Percentiles rank a stretch among this genome's conserved stretches.
phyloP scores from a whole-genome alignment of 2,329 filamentous ascomycete genomes.

The Tothia fuscella region DNA sequence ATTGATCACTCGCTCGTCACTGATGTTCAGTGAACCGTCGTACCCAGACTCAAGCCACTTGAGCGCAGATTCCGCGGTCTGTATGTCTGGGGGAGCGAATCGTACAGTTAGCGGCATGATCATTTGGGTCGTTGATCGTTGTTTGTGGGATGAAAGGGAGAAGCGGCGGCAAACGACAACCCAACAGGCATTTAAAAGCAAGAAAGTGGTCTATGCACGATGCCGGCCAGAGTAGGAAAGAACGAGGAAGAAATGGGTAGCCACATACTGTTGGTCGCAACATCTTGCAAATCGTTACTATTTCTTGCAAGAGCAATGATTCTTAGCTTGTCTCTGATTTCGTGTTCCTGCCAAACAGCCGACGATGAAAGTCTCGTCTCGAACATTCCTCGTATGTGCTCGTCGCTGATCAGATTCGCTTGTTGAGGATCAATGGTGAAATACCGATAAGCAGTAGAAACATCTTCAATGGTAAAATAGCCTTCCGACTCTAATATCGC shows the following conservation, averaged over 20 bases:
- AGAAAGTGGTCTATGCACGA: too few species aligned
- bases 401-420: slow-evolving; percentile 38
- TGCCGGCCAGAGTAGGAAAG: too few species aligned
- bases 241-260: background rate
- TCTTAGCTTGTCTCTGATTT: slow-evolving; percentile 43
- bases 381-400: slow-evolving; percentile 50
- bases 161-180: too few species aligned
- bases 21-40: background rate
- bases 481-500: slow-evolving; percentile 47
- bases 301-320: slow-evolving; percentile 47
- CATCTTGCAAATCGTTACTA: slow-evolving; percentile 46
- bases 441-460: slow-evolving; percentile 45
- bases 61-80: slow-evolving; percentile 50
- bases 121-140: background rate
- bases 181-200: too few species aligned
- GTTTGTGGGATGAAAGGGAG: too few species aligned
- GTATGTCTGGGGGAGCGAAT: slow-evolving; percentile 29
- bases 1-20: slow-evolving; percentile 4
- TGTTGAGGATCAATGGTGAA: slow-evolving; percentile 40
- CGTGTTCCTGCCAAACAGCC: slow-evolving; percentile 41
- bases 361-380: slow-evolving; percentile 44
- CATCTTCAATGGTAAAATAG: slow-evolving; percentile 43
- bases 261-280: slow-evolving; percentile 36
- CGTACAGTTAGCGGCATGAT: slow-evolving; percentile 4
- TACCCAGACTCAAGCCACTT: slow-evolving; percentile 5